Conservation (phyloP, 1,284 basidiomycete genomes). For the Sporisorium iseilematis-ciliati region DNA sequence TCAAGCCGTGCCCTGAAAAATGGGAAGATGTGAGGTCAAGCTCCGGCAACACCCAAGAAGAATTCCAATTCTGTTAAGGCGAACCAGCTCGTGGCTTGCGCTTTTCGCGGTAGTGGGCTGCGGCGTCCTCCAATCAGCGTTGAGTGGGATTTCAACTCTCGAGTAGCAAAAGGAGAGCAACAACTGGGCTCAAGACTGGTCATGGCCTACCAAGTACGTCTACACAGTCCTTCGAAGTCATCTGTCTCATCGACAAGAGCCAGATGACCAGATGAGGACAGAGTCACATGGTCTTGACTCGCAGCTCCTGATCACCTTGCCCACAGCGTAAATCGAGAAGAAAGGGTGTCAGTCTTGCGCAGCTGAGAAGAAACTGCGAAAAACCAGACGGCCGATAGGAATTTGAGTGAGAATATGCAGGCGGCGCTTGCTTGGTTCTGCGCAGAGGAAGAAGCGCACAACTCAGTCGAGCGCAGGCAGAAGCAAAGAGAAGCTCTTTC, state of each 20-base stretch:
- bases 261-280: too few species aligned
- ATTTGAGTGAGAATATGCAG: not conserved
- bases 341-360: not conserved
- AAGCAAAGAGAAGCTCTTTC: slow-evolving; percentile 3
- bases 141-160: not conserved
- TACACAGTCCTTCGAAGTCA: too few species aligned
- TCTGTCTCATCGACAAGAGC: too few species aligned
- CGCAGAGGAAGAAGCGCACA: slow-evolving; percentile 34
- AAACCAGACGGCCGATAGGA: slow-evolving; percentile 27
- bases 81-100: not conserved
- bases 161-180: not conserved
- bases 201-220: too few species aligned
- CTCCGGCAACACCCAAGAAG: not conserved
- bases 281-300: not conserved
- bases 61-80: slow-evolving; percentile 10
- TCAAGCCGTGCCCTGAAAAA: too few species aligned
- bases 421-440: slow-evolving; percentile 1
- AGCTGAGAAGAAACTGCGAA: not conserved
- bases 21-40: not conserved
- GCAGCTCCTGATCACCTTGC: slow-evolving; percentile 3
- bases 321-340: not conserved
- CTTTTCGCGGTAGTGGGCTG: slow-evolving; percentile 9
- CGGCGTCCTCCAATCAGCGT: slow-evolving; percentile 33
- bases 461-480: not conserved
- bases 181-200: too few species aligned